Percentiles rank a stretch among this genome's conserved stretches.
Conservation (phyloP, 2,329 filamentous ascomycete species). For the Aureobasidium sp. region DNA sequence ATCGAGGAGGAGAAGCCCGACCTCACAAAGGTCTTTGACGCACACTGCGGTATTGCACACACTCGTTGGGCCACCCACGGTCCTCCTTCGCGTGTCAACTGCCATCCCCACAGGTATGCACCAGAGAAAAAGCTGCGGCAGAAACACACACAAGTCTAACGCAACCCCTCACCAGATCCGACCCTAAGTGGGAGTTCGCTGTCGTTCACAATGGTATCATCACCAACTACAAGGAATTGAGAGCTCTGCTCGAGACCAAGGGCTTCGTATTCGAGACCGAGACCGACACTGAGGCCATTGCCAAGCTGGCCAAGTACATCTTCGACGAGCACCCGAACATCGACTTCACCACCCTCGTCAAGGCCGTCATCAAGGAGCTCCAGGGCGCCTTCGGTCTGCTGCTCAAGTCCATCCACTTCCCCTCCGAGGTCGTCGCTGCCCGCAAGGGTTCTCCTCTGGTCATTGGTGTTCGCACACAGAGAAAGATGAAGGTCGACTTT, state of each 20-base stretch:
- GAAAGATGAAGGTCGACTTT: constrained; percentile 99
- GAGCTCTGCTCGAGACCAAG: constrained; percentile 84
- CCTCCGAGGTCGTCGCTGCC: constrained; percentile 93
- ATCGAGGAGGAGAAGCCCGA: constrained; percentile 78
- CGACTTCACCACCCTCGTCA: constrained; percentile 91
- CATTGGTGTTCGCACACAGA: constrained; percentile 91
- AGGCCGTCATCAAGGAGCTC: constrained; percentile 96
- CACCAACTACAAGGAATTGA: constrained; percentile 99
- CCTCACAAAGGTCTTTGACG: constrained; percentile 89
- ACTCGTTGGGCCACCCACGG: constrained; percentile 99
- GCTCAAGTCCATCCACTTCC: constrained; percentile 97
- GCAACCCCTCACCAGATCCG: constrained; percentile 57
- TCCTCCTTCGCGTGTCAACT: constrained; percentile 86
- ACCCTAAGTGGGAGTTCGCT: constrained; percentile 90
- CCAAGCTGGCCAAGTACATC: constrained; percentile 97
- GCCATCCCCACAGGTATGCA: constrained; percentile 89
- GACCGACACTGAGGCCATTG: constrained; percentile 98
- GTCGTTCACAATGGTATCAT: constrained; percentile 99
- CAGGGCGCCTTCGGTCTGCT: constrained; percentile 96
- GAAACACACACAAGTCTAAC: neutral
- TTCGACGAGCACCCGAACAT: constrained; percentile 91
- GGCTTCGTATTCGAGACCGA: constrained; percentile 99
- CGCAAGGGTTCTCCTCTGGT: constrained; percentile 97
- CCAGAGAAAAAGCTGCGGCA: constrained; percentile 4
- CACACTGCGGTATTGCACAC: constrained; percentile 97